Conservation (phyloP, 1,139 yeast genomes). For the Diutina catenulata region DNA sequence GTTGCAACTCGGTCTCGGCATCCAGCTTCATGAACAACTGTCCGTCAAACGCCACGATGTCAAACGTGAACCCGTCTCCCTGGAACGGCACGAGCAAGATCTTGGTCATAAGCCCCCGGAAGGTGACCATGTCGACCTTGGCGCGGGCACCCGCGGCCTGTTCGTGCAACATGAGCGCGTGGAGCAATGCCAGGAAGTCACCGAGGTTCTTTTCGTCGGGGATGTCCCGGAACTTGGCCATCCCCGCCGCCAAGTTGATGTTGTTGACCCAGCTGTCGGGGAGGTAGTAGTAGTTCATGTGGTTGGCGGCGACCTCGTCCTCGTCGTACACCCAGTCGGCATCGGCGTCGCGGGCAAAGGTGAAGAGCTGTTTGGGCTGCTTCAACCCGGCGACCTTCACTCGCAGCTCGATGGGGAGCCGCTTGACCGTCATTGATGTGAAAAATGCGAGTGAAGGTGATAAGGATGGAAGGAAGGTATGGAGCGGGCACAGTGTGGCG, state of each 20-base stretch:
- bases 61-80: conserved; percentile 49
- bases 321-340: conserved; percentile 30
- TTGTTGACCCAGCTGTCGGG: conserved; percentile 55
- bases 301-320: conserved; percentile 31
- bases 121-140: conserved; percentile 61
- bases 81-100: conserved; percentile 50
- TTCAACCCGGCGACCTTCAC: conserved; percentile 44
- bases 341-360: conserved; percentile 46
- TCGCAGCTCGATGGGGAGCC: conserved; percentile 32
- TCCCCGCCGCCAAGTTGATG: conserved; percentile 57
- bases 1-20: conserved; percentile 24
- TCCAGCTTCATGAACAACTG: conserved; percentile 74
- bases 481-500: no score
- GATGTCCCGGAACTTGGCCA: conserved; percentile 40
- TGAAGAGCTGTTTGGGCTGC: conserved; percentile 64
- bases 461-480: no score
- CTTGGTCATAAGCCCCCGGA: conserved; percentile 73
- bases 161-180: conserved; percentile 48
- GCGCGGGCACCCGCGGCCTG: conserved; percentile 29
- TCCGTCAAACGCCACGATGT: conserved; percentile 60
- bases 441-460: not conserved
- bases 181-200: conserved; percentile 47
- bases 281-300: conserved; percentile 57
- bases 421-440: not conserved
- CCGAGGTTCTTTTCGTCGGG: conserved; percentile 42